Base-by-base conservation (phyloP, 2,329 filamentous ascomycete genomes). In the Knufia petricola region DNA sequence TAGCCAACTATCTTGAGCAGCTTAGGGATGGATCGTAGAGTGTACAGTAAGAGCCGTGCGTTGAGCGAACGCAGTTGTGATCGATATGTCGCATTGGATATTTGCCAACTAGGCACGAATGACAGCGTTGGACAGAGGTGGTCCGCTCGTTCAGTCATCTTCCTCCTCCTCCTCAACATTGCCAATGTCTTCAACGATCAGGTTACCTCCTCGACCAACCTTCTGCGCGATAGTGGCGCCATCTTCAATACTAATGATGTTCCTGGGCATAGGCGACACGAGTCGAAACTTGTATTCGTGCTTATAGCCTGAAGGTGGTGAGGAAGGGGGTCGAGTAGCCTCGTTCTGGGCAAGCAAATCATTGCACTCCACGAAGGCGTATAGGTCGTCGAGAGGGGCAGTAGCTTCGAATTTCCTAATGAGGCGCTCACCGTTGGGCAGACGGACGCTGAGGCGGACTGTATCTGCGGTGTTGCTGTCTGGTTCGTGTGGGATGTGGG, bases 291-390 rank as follows among this genome's bases (percentile, higher is more conserved):
- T 70, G 68, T 92, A 98, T 58, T 81, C 72, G 64, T 96, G 89
- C 56, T 81, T 72, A 62, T 92, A 96, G 10, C 70, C 78, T 19
- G 74, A 69, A 0, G 87, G 87, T 57, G 79, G 66, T 3, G 67
- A 60, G 1, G 65, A 63, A 17, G 64, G 66, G 26, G 69, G 63
- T 13, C 66, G 64, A 37, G 13, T n/a, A 4, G 7, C 2, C 3
- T 57, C 59, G 51, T 51, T 49, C 58, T 42, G 45, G 54, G 30
- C 56, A 2, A 88, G 58, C 4, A 84, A 58, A 46, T 87, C 81
- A 63, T 88, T 83, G 67, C 90, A 96, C 62, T 98, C 92, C 2
- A 96, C 88, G 67, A 94, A 95, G 0, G 90, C 92, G 65, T 96
- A 96, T 4, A 98, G 69, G 60, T 95, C 88, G 63, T 96, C 90